Evolutionary conservation across 2,329 filamentous ascomycete genomes (phyloP).

Genomic region (Aspergillus amoenus): DNA sequence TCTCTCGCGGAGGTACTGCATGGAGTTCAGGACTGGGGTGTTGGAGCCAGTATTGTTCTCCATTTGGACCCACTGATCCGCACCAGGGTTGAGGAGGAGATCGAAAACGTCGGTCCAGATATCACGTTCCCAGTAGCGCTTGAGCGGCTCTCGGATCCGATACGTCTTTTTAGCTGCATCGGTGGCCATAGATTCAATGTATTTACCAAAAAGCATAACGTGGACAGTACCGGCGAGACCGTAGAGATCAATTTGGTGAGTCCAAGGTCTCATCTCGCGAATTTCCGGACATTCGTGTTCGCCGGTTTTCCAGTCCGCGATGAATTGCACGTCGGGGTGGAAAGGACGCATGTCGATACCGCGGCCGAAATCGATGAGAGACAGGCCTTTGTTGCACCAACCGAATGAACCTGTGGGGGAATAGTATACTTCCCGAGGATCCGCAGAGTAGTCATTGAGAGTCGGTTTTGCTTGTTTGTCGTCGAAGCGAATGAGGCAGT

Average conservation of each 20-base stretch:
- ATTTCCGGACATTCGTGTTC: constrained; percentile 92
- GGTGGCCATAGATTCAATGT: constrained; percentile 70
- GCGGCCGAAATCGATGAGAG: constrained; percentile 91
- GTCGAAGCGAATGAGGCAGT: constrained; percentile 85
- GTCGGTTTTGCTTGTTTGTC: constrained; percentile 32
- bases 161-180: constrained; percentile 60
- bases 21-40: constrained; percentile 71
- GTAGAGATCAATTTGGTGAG: constrained; percentile 95
- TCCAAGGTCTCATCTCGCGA: constrained; percentile 91
- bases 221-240: constrained; percentile 87
- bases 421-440: constrained; percentile 56
- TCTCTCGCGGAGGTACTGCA: constrained; percentile 67
- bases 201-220: constrained; percentile 86
- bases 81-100: constrained; percentile 74
- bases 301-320: constrained; percentile 91
- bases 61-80: constrained; percentile 57
- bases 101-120: constrained; percentile 85
- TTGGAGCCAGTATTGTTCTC: constrained; percentile 44
- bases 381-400: constrained; percentile 77
- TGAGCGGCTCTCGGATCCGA: constrained; percentile 76
- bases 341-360: constrained; percentile 93
- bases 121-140: constrained; percentile 95
- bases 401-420: constrained; percentile 70
- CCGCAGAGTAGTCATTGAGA: constrained; percentile 24
- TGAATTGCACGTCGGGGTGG: constrained; percentile 72